phyloP scores from a whole-genome alignment of 495 filamentous ascomycete species.

The Aspergillus panamensis region DNA sequence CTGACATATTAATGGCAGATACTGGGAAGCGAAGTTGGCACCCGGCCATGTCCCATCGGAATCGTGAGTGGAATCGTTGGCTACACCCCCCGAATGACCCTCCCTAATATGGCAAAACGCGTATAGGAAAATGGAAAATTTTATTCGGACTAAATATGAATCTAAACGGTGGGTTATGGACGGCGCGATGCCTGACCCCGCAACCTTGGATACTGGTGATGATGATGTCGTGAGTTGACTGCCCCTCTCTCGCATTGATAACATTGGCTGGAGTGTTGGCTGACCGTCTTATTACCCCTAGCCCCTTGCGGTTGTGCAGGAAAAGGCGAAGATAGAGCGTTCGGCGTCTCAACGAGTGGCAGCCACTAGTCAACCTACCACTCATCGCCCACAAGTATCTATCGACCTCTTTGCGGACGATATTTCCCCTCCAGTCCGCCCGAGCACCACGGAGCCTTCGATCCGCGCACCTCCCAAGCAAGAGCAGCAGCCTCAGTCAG shows the following conservation, averaged over 20 bases:
- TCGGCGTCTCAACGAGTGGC: constrained; percentile 51
- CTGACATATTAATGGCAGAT: constrained; percentile 44
- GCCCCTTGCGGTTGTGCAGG: constrained; percentile 70
- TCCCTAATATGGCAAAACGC: constrained; percentile 6
- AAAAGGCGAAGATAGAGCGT: constrained; percentile 66
- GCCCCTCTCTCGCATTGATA: neutral
- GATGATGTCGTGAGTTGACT: constrained; percentile 67
- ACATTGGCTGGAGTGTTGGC: neutral
- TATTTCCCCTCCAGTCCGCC: constrained; percentile 59
- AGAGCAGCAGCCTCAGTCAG: constrained; percentile 52
- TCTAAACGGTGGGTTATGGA: constrained; percentile 99
- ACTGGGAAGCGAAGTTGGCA: constrained; percentile 95
- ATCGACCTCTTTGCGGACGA: constrained; percentile 64
- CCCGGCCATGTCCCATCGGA: constrained; percentile 94
- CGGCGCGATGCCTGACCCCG: constrained; percentile 85
- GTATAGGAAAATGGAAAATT: constrained; percentile 91
- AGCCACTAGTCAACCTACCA: constrained; percentile 39
- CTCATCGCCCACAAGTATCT: constrained; percentile 40
- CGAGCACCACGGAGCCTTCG: constrained; percentile 63
- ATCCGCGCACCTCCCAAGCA: constrained; percentile 52
- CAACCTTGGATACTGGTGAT: constrained; percentile 74
- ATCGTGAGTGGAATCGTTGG: constrained; percentile 50
- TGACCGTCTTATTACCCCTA: constrained; percentile 32
- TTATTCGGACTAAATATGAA: constrained; percentile 98
- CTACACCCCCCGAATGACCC: neutral